A percentile compares a stretch with the other conserved stretches of the same genome.
Evolutionary conservation across 225 moss, liverwort and hornwort species (phyloP).

Genomic region (Pseudoscleropodium purum): DNA sequence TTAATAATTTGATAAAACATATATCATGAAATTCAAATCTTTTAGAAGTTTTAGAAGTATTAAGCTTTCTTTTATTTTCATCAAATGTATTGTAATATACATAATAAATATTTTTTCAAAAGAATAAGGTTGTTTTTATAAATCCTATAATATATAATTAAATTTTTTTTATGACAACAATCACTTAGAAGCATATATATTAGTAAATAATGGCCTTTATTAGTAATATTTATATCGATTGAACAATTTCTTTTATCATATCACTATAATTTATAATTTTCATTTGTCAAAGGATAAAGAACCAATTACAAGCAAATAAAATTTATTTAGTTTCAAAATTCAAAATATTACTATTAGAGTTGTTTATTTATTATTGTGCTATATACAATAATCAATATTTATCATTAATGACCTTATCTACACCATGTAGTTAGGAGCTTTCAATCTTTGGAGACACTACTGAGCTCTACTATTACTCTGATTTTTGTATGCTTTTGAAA

Average conservation of each 20-base stretch:
- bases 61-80: background rate
- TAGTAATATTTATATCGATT: background rate
- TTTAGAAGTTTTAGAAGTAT: background rate
- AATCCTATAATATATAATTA: background rate
- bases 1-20: background rate
- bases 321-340: background rate
- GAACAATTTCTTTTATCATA: background rate
- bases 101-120: background rate
- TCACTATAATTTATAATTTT: background rate
- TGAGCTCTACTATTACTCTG: no score
- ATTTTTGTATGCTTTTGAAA: background rate
- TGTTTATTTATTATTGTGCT: rapidly evolving
- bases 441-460: background rate
- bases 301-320: no score
- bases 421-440: background rate
- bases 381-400: background rate
- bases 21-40: background rate
- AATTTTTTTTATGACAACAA: background rate
- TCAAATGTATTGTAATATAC: background rate
- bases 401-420: background rate
- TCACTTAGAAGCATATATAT: background rate
- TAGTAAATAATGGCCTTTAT: rapidly evolving
- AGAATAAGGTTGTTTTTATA: rapidly evolving
- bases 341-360: background rate
- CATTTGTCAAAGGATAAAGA: background rate